Conservation (phyloP, 441 rosid genomes). For the Croton setiger region DNA sequence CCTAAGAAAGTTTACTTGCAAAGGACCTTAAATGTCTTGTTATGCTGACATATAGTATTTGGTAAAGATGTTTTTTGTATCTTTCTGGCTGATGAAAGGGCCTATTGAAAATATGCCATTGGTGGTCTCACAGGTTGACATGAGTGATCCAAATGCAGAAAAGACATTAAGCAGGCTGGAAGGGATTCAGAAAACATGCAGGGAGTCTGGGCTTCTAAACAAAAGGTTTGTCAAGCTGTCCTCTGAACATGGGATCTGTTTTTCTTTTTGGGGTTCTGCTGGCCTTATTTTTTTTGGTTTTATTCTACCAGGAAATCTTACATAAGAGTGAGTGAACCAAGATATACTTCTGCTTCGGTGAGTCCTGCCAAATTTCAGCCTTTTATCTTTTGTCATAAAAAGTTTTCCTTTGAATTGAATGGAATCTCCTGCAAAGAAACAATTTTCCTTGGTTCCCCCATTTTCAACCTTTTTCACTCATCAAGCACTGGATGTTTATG, state of each 20-base stretch:
- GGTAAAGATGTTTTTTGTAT: neutral
- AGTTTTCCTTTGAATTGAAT: neutral
- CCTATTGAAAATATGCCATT: slow-evolving; percentile 1
- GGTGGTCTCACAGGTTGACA: slow-evolving; percentile 54
- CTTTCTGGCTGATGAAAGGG: neutral
- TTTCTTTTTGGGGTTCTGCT: slow-evolving; percentile 1
- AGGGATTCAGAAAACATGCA: slow-evolving; percentile 64
- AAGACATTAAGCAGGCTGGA: slow-evolving; percentile 62
- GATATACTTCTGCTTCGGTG: slow-evolving; percentile 38
- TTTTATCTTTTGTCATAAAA: too few relatives aligned
- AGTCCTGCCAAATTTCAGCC: slow-evolving; percentile 23
- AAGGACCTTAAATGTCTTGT: neutral
- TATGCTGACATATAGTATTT: neutral
- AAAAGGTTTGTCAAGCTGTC: slow-evolving; percentile 43
- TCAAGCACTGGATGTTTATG: neutral
- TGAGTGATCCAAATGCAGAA: slow-evolving; percentile 64
- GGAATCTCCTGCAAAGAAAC: neutral
- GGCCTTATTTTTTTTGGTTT: neutral
- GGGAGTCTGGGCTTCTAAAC: slow-evolving; percentile 53
- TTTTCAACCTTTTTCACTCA: neutral
- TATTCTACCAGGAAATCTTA: slow-evolving; percentile 52
- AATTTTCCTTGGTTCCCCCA: neutral
- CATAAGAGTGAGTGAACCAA: slow-evolving; percentile 28
- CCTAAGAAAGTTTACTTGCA: neutral
- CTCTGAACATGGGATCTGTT: neutral